Conservation (phyloP, 1,139 yeast genomes). For the Groenewaldozyma sp. region DNA sequence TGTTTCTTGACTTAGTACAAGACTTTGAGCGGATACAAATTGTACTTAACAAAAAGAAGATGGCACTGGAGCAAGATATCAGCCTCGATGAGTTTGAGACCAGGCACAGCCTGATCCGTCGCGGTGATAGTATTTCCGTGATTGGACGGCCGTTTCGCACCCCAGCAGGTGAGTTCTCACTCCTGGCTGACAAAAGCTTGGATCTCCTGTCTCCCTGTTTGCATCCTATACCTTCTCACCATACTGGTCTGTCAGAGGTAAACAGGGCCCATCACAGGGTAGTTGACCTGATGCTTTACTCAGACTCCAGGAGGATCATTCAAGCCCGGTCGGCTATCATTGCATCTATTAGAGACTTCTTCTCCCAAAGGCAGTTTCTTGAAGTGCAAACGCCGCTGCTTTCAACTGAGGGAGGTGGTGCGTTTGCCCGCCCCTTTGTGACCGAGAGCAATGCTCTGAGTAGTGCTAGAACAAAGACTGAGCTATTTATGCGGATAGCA, state of each 20-base stretch:
- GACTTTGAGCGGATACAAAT: constrained; percentile 50
- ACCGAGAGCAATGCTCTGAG: constrained; percentile 45
- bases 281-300: constrained; percentile 61
- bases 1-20: constrained; percentile 58
- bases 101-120: constrained; percentile 40
- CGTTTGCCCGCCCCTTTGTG: constrained; percentile 74
- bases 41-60: constrained; percentile 45
- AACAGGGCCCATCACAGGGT: constrained; percentile 62
- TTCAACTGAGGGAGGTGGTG: constrained; percentile 68
- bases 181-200: constrained; percentile 47
- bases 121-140: constrained; percentile 64
- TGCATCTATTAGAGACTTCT: constrained; percentile 46
- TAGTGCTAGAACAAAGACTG: constrained; percentile 14
- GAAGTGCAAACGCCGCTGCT: constrained; percentile 88
- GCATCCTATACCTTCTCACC: constrained; percentile 51
- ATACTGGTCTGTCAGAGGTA: constrained; percentile 43
- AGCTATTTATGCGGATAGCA: constrained; percentile 69
- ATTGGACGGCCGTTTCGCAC: constrained; percentile 68
- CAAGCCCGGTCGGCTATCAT: constrained; percentile 47
- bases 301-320: constrained; percentile 40
- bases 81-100: constrained; percentile 36
- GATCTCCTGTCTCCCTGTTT: constrained; percentile 58
- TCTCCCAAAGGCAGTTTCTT: constrained; percentile 48
- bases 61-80: constrained; percentile 25
- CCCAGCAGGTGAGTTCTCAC: constrained; percentile 66